Conservation (phyloP, 768 basidiomycete genomes). For the Dentipellis fragilis region DNA sequence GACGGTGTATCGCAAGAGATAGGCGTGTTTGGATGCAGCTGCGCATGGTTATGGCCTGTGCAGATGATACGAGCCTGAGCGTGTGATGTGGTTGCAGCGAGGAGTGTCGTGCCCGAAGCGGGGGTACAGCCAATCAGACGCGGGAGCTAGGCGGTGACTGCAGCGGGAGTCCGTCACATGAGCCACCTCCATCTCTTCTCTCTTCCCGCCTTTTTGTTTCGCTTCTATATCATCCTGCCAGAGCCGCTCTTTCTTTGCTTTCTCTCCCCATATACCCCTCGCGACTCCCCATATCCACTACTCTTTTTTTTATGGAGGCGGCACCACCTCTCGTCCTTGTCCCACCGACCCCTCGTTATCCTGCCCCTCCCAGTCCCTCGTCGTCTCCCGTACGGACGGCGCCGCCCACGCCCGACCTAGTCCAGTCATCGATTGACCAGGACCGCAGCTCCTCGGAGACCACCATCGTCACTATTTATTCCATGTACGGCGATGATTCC, state of each 20-base stretch:
- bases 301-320: constrained; percentile 9
- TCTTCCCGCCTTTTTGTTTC: not conserved
- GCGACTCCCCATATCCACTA: not conserved
- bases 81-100: not conserved
- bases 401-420: constrained; percentile 26
- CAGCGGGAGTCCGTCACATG: not conserved
- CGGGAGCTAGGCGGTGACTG: not conserved
- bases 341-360: constrained; percentile 6
- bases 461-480: constrained; percentile 69
- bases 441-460: constrained; percentile 58
- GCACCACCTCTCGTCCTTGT: constrained; percentile 10
- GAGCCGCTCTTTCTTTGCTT: constrained; percentile 2
- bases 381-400: constrained; percentile 7
- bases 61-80: not conserved
- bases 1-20: not conserved
- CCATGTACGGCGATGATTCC: constrained; percentile 68
- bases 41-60: not conserved
- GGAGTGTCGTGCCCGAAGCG: not conserved
- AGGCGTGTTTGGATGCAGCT: not conserved
- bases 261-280: not conserved
- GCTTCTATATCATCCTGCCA: not conserved
- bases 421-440: constrained; percentile 24
- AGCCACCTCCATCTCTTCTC: not conserved
- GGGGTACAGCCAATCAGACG: too few relatives aligned
- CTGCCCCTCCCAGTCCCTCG: not conserved